Evolutionary conservation across 768 basidiomycete genomes (phyloP).

Genomic region (Lactarius indigo): DNA sequence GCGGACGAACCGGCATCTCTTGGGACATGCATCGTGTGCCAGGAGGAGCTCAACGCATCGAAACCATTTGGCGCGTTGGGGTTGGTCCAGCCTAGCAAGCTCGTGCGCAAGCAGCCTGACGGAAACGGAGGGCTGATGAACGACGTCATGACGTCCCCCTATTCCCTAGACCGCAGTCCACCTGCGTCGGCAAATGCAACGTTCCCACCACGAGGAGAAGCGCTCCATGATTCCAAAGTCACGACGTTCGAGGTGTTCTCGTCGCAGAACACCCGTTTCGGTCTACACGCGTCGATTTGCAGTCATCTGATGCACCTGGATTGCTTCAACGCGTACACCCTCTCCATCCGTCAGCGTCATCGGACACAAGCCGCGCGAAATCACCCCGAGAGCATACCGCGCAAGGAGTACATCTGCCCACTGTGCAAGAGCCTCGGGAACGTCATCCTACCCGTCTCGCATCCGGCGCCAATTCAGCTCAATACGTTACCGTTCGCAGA

Average conservation of each 20-base stretch:
- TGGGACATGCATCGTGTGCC: constrained; percentile 98
- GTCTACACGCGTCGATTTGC: constrained; percentile 83
- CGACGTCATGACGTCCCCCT: constrained; percentile 61
- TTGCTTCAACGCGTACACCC: constrained; percentile 88
- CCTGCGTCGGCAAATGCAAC: constrained; percentile 34
- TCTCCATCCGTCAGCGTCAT: constrained; percentile 84
- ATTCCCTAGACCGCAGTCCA: constrained; percentile 60
- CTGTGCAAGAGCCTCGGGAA: constrained; percentile 97
- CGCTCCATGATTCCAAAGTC: constrained; percentile 45
- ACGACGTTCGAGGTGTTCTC: constrained; percentile 74
- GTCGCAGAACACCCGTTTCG: constrained; percentile 70
- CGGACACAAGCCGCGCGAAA: constrained; percentile 85
- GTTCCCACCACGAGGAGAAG: constrained; percentile 52
- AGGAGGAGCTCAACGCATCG: constrained; percentile 77
- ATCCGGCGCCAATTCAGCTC: constrained; percentile 44
- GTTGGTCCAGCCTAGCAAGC: constrained; percentile 81
- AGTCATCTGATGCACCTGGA: constrained; percentile 97
- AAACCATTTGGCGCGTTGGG: constrained; percentile 84
- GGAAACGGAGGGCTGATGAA: constrained; percentile 57
- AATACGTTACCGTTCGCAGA: constrained; percentile 71
- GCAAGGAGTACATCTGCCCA: constrained; percentile 95
- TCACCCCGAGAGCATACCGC: constrained; percentile 90
- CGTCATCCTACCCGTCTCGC: constrained; percentile 79
- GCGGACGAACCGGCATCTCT: constrained; percentile 53
- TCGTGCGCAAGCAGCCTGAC: constrained; percentile 77